Percentiles rank a stretch among this genome's conserved stretches.
These are phyloP conservation scores for Russula emetica DNA, from an alignment of 768 basidiomycete genomes.

Conservation along the genomic window DNA sequence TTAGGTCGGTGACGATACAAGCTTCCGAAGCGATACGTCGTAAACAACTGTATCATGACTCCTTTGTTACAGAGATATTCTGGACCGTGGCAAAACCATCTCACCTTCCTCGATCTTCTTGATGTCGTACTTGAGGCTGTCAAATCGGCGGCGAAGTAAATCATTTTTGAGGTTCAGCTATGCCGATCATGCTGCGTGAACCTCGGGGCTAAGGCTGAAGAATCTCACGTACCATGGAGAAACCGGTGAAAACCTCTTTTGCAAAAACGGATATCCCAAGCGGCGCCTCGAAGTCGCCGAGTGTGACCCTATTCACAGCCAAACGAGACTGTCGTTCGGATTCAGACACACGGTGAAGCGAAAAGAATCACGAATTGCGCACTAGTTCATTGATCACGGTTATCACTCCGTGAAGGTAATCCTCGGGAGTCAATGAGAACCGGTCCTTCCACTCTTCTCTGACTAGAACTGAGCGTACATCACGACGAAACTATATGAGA, in stretches of 20 bases:
- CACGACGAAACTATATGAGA: background rate
- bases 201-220: too few relatives aligned
- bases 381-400: slow-evolving; percentile 78
- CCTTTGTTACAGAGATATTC: slow-evolving; percentile 12
- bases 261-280: slow-evolving; percentile 74
- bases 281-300: slow-evolving; percentile 76
- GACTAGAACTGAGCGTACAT: slow-evolving; percentile 40
- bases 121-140: slow-evolving; percentile 80
- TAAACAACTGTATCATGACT: slow-evolving; percentile 59
- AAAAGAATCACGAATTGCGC: slow-evolving; percentile 29
- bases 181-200: background rate
- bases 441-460: slow-evolving; percentile 65
- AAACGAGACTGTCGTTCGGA: slow-evolving; percentile 57
- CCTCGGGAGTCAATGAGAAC: slow-evolving; percentile 61
- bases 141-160: slow-evolving; percentile 65
- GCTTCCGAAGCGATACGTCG: slow-evolving; percentile 73
- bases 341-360: background rate
- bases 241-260: slow-evolving; percentile 78
- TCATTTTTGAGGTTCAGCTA: slow-evolving; percentile 85
- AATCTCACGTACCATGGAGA: slow-evolving; percentile 60
- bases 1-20: slow-evolving; percentile 37
- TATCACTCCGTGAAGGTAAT: slow-evolving; percentile 79
- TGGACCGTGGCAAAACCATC: slow-evolving; percentile 17
- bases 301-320: slow-evolving; percentile 76
- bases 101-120: slow-evolving; percentile 86